These are phyloP conservation scores for Hypericum perforatum DNA, from an alignment of 345 rosid genomes.

Conservation along the genomic window DNA sequence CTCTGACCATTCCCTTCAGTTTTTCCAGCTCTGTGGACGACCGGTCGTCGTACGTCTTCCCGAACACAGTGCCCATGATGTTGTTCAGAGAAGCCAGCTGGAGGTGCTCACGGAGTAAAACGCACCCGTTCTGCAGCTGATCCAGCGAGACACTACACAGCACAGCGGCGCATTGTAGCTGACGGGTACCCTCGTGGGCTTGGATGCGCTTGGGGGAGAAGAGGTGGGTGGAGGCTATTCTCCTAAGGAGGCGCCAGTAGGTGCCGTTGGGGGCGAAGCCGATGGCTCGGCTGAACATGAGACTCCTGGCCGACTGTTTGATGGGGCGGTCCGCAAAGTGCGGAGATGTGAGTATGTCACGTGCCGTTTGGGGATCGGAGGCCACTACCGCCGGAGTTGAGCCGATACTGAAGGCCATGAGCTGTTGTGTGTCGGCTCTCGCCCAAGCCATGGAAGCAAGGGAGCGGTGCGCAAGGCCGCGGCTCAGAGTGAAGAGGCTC, in stretches of 20 bases:
- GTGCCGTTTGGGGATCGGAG: slow-evolving; percentile 57
- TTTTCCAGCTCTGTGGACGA: slow-evolving; percentile 35
- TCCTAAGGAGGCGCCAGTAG: slow-evolving; percentile 73
- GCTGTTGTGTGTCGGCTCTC: slow-evolving; percentile 23
- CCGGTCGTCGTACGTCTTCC: slow-evolving; percentile 38
- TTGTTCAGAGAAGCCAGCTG: slow-evolving; percentile 70
- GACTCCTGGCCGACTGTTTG: slow-evolving; percentile 65
- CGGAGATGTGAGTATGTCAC: slow-evolving; percentile 60
- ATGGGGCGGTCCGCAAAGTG: slow-evolving; percentile 77
- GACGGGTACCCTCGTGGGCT: slow-evolving; percentile 57
- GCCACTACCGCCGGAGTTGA: slow-evolving; percentile 57
- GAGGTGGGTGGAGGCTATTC: slow-evolving; percentile 66
- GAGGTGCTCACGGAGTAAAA: slow-evolving; percentile 49
- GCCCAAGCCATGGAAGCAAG: slow-evolving; percentile 55
- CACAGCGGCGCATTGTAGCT: slow-evolving; percentile 42
- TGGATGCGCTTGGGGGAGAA: slow-evolving; percentile 55
- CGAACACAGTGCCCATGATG: slow-evolving; percentile 85
- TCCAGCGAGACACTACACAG: slow-evolving; percentile 31
- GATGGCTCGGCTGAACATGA: slow-evolving; percentile 82
- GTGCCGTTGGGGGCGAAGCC: slow-evolving; percentile 86
- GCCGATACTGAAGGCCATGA: slow-evolving; percentile 89
- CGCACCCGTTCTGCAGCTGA: slow-evolving; percentile 29
- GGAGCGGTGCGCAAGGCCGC: slow-evolving; percentile 61
- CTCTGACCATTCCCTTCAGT: slow-evolving; percentile 47
- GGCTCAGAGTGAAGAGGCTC: slow-evolving; percentile 49